A percentile compares a stretch with the other conserved stretches of the same genome.
phyloP scores from a whole-genome alignment of 495 filamentous ascomycete genomes.

The Tuber melanosporum region DNA sequence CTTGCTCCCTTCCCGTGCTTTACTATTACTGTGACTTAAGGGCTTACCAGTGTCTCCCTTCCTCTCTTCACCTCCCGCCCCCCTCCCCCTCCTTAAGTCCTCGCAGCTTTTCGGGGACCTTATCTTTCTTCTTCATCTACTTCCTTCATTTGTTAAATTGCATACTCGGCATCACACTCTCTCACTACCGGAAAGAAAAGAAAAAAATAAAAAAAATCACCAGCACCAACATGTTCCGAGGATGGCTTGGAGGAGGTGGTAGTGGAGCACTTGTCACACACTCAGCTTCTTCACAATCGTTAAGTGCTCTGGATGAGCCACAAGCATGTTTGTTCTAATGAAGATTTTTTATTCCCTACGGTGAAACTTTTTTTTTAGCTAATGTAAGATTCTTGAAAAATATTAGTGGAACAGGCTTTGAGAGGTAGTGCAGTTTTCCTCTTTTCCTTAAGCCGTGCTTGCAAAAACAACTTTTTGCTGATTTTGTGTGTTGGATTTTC shows the following conservation, averaged over 20 bases:
- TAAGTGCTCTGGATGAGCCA: conserved; percentile 55
- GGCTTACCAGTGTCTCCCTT: not conserved
- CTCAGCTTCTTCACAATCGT: conserved; percentile 49
- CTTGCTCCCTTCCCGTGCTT: not conserved
- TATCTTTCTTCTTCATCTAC: conserved; percentile 11
- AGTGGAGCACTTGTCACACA: conserved; percentile 23
- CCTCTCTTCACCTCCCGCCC: conserved; percentile 1
- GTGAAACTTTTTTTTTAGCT: conserved; percentile 21
- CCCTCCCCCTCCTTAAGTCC: conserved; percentile 2
- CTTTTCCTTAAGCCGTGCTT: conserved; percentile 7
- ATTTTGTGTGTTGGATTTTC: conserved; percentile 2
- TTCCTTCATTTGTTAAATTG: not conserved
- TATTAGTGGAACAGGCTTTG: conserved; percentile 59
- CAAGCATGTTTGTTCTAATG: conserved; percentile 51
- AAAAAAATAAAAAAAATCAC: not conserved
- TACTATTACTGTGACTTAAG: not conserved
- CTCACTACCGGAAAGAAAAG: not conserved
- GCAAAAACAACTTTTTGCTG: conserved; percentile 20
- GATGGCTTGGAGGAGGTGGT: conserved; percentile 33
- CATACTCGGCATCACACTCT: not conserved
- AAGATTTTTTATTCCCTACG: conserved; percentile 8
- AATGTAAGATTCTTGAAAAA: conserved; percentile 3
- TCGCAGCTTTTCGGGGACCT: not conserved
- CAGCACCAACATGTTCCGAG: conserved; percentile 23
- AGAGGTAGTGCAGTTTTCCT: conserved; percentile 45